Percentiles rank a stretch among this genome's conserved stretches.
phyloP scores from a whole-genome alignment of 148 eudicot genomes.

The Silene uniflora region DNA sequence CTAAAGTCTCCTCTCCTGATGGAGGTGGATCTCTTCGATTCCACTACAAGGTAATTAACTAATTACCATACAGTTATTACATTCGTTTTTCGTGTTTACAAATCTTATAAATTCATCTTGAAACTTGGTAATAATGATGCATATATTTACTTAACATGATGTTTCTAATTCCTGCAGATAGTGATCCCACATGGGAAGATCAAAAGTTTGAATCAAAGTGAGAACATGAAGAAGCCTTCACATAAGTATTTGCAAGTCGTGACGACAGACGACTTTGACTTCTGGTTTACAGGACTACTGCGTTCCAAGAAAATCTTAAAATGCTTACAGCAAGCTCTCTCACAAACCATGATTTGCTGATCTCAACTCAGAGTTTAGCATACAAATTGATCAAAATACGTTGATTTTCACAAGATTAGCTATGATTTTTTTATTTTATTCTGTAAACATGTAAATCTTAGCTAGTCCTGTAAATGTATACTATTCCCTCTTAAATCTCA shows the following conservation, averaged over 20 bases:
- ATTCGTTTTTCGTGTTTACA: no score
- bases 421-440: not conserved
- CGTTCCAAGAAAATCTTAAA: conserved; percentile 28
- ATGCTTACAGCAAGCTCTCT: conserved; percentile 25
- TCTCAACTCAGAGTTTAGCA: not conserved
- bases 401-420: not conserved
- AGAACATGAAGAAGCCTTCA: conserved; percentile 31
- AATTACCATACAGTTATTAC: not conserved
- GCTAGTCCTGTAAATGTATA: not conserved
- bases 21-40: conserved; percentile 25
- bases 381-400: not conserved
- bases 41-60: conserved; percentile 27
- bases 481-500: not conserved
- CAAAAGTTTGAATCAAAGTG: conserved; percentile 20
- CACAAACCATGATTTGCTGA: not conserved
- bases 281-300: conserved; percentile 42
- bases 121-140: not conserved
- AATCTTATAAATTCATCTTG: conserved; percentile 2
- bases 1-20: conserved; percentile 27
- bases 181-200: conserved; percentile 39
- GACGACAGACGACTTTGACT: conserved; percentile 34
- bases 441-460: not conserved
- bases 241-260: conserved; percentile 36
- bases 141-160: not conserved
- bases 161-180: conserved; percentile 12